phyloP scores from a whole-genome alignment of 1,139 yeast species.

The Kurtzmaniella natalensis region DNA sequence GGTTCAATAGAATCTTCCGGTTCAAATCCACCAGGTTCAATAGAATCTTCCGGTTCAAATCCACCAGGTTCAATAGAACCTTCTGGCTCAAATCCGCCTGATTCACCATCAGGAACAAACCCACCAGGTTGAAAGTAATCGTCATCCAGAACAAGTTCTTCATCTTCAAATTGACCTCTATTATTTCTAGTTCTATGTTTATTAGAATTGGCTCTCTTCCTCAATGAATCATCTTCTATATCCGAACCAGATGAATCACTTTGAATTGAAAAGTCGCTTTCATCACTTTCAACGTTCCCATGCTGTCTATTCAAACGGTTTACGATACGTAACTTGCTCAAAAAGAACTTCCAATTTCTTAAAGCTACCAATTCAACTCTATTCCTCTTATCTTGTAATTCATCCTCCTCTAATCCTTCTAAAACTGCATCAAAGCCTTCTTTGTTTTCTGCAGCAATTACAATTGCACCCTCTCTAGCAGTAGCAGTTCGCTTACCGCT shows the following conservation, averaged over 20 bases:
- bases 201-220: constrained; percentile 11
- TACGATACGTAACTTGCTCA: constrained; percentile 67
- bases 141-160: too few relatives aligned
- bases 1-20: too few relatives aligned
- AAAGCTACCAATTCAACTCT: constrained; percentile 51
- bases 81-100: constrained; percentile 7
- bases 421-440: constrained; percentile 65
- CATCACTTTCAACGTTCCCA: constrained; percentile 44
- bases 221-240: constrained; percentile 8
- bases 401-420: constrained; percentile 52
- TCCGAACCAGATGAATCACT: constrained; percentile 4
- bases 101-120: constrained; percentile 5
- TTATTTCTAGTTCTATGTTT: constrained; percentile 11
- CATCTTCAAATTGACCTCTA: constrained; percentile 5
- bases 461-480: constrained; percentile 73
- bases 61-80: constrained; percentile 6
- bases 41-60: constrained; percentile 7
- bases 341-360: constrained; percentile 66
- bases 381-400: constrained; percentile 44
- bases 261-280: constrained; percentile 5
- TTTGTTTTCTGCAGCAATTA: constrained; percentile 57
- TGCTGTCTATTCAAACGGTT: constrained; percentile 63
- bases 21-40: constrained; percentile 5
- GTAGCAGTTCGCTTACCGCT: constrained; percentile 43
- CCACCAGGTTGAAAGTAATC: constrained; percentile 8